Base-by-base conservation (phyloP, 495 filamentous ascomycete genomes). In the Lineolata rhizophorae region DNA sequence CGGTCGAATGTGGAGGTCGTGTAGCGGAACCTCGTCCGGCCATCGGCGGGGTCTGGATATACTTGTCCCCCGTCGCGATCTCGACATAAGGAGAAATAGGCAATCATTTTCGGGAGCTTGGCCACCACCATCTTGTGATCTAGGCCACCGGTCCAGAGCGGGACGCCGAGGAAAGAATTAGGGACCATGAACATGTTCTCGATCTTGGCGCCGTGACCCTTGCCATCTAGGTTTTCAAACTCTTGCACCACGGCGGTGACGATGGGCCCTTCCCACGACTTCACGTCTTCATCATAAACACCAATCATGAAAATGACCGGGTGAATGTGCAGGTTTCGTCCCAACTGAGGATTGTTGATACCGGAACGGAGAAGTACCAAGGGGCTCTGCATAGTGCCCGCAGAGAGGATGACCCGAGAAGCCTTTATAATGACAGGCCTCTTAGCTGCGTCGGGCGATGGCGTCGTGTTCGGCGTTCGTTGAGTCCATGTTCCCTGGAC, bases 141-240 rank as follows among this genome's bases (percentile, higher is more conserved):
- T 9, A 75, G 43, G 2, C 68, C 77, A 39, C 54, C 52, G 2
- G 45, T 49, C 71, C 78, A 85, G 6, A 67, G 64, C 30, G 74
- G 56, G 14, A 59, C 52, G 14, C 66, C 54, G 4, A 78, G 49
- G 32, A 63, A 57, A 16, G 59, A 51, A 2, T 64, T 55, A 0
- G 72, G 72, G 11, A 74, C 37, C 76, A 81, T 82, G 19, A 59
- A 56, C n/a, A 60, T 61, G 14, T 65, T 56, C 51, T 87, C 76
- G 11, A 93, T 52, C 51, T 85, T 90, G 32, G 58, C 60, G n/a
- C 85, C 85, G 41, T 95, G 80, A 18, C 80, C 78, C 14, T 74
- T 55, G 18, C 65, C 65, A 46, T 92, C 83, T 0, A 83, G 64
- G 40, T 93, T 72, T 40, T 91, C 79, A 35, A 83, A 81, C 28